Percentiles rank a stretch among this genome's conserved stretches.
These are phyloP conservation scores for Hortaea werneckii DNA, from an alignment of 2,329 filamentous ascomycete genomes.

Conservation along the genomic window DNA sequence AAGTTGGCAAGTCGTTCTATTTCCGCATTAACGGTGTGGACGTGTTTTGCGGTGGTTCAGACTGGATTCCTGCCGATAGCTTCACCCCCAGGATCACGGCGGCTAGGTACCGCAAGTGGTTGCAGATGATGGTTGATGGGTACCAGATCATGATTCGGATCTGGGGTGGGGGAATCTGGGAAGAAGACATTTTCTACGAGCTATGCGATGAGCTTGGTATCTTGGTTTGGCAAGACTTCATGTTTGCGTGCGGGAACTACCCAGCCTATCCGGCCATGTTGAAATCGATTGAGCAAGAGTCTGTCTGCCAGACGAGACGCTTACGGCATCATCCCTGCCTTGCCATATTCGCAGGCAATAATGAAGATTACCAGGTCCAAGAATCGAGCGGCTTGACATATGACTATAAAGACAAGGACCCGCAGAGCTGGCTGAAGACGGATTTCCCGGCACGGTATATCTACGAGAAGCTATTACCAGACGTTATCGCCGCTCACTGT, in stretches of 20 bases:
- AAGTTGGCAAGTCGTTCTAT: slow-evolving; percentile 65
- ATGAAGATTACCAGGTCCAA: slow-evolving; percentile 85
- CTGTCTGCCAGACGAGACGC: slow-evolving; percentile 57
- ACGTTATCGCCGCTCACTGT: slow-evolving; percentile 57
- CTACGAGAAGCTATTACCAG: slow-evolving; percentile 77
- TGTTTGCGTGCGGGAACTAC: slow-evolving; percentile 63
- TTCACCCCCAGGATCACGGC: slow-evolving; percentile 61
- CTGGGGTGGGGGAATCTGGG: slow-evolving; percentile 75
- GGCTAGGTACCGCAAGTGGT: slow-evolving; percentile 61
- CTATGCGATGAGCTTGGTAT: slow-evolving; percentile 69
- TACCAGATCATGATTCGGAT: slow-evolving; percentile 74
- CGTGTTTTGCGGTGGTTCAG: slow-evolving; percentile 70
- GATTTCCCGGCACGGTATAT: slow-evolving; percentile 88
- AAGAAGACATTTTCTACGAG: slow-evolving; percentile 63
- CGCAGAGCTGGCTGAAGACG: slow-evolving; percentile 75
- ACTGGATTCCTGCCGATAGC: slow-evolving; percentile 77
- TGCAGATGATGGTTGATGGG: slow-evolving; percentile 63
- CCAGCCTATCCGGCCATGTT: slow-evolving; percentile 56
- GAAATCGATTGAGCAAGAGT: slow-evolving; percentile 55
- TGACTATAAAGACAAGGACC: slow-evolving; percentile 66
- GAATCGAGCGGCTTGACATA: slow-evolving; percentile 66
- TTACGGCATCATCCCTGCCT: slow-evolving; percentile 81
- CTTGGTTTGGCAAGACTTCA: slow-evolving; percentile 83
- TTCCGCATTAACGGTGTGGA: slow-evolving; percentile 68
- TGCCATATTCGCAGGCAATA: slow-evolving; percentile 85